Evolutionary conservation across 73 alveolate genomes (phyloP).

Genomic region (Durusdinium trenchii): DNA sequence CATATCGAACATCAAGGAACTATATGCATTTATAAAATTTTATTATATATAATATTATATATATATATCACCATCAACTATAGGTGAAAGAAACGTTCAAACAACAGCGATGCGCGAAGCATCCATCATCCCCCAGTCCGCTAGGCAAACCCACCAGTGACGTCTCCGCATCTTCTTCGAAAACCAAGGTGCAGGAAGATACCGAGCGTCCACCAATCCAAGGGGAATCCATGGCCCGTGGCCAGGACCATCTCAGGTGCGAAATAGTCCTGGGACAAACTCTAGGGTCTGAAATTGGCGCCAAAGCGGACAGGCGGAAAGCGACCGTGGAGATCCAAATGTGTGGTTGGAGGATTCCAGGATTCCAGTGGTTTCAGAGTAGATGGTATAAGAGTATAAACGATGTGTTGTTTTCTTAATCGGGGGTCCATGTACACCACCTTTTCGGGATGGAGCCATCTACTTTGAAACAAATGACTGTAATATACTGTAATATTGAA

Average conservation of each 20-base stretch:
- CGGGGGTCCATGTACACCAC: too few relatives aligned
- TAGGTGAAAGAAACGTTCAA: background rate
- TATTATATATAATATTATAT: background rate
- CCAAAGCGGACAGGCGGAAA: too few relatives aligned
- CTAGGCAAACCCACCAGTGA: background rate
- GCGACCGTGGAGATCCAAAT: too few relatives aligned
- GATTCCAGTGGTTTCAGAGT: too few relatives aligned
- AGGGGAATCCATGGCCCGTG: constrained; percentile 39
- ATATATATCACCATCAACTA: background rate
- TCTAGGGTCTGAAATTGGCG: background rate
- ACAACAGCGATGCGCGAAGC: background rate
- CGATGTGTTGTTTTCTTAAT: too few relatives aligned
- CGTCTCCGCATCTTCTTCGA: background rate
- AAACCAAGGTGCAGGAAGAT: background rate
- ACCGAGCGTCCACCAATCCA: constrained; percentile 83
- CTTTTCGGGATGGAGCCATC: too few relatives aligned
- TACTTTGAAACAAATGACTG: too few relatives aligned
- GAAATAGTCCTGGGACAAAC: constrained; percentile 6
- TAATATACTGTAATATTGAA: too few relatives aligned
- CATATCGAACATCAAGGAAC: background rate
- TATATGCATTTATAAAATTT: background rate
- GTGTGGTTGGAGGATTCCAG: too few relatives aligned
- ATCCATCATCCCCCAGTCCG: background rate
- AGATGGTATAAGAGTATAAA: too few relatives aligned
- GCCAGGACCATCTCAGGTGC: constrained; percentile 89